These are phyloP conservation scores for Curvularia sp. DNA, from an alignment of 2,329 filamentous ascomycete genomes.

Conservation along the genomic window DNA sequence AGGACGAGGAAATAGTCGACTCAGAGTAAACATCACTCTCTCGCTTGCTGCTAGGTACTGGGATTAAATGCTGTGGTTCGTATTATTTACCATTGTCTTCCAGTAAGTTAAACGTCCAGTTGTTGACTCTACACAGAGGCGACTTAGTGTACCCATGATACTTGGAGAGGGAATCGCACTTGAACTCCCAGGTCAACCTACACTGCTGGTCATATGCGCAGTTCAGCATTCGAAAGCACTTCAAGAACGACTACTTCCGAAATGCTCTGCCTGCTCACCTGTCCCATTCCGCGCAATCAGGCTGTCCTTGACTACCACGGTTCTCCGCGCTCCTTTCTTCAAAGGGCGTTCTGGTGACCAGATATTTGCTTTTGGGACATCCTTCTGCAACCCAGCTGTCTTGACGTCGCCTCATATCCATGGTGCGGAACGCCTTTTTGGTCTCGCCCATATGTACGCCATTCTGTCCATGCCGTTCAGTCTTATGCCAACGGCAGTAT, in stretches of 20 bases:
- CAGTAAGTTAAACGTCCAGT: too few relatives aligned
- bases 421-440: not conserved
- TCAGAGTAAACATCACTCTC: too few relatives aligned
- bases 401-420: slow-evolving; percentile 33
- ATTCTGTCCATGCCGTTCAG: slow-evolving; percentile 37
- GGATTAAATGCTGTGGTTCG: too few relatives aligned
- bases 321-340: slow-evolving; percentile 22
- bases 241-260: not conserved
- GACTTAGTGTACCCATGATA: too few relatives aligned
- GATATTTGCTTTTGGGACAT: slow-evolving; percentile 32
- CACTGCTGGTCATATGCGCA: too few relatives aligned
- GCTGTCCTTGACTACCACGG: slow-evolving; percentile 30
- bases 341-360: slow-evolving; percentile 14
- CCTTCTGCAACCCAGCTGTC: slow-evolving; percentile 29
- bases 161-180: not conserved
- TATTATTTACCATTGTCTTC: too few relatives aligned
- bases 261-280: not conserved
- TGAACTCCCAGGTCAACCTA: too few relatives aligned
- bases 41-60: too few relatives aligned
- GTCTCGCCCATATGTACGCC: slow-evolving; percentile 33
- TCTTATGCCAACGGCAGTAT: slow-evolving; percentile 36
- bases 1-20: too few relatives aligned
- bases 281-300: slow-evolving; percentile 18
- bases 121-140: too few relatives aligned
- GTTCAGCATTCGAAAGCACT: not conserved